These are phyloP conservation scores for Neonectria sp. DNA, from an alignment of 2,329 filamentous ascomycete genomes.

Conservation along the genomic window DNA sequence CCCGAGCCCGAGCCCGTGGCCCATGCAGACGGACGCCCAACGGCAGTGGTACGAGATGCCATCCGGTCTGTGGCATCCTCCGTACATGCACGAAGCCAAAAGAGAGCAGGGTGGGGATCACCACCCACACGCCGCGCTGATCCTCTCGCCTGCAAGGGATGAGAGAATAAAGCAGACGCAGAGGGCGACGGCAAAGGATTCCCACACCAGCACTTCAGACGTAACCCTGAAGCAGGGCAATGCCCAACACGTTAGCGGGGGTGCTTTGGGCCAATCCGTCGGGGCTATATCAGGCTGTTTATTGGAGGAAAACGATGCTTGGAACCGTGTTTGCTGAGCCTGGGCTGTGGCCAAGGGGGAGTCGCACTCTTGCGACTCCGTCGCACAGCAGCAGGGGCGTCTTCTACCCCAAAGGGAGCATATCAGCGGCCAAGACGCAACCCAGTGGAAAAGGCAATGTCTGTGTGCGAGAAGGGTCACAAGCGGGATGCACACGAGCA, in stretches of 20 bases:
- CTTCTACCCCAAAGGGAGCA: slow-evolving; percentile 24
- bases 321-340: not conserved
- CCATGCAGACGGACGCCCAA: slow-evolving; percentile 39
- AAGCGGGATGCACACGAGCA: slow-evolving; percentile 26
- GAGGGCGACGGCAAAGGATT: not conserved
- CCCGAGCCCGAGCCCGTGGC: slow-evolving; percentile 29
- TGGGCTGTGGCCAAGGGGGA: slow-evolving; percentile 2
- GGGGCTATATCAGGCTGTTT: not conserved
- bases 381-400: slow-evolving; percentile 25
- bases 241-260: slow-evolving; percentile 15
- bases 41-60: slow-evolving; percentile 43
- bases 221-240: slow-evolving; percentile 16
- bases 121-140: slow-evolving; percentile 35
- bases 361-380: slow-evolving; percentile 25
- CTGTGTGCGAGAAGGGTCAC: slow-evolving; percentile 25
- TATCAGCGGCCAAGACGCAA: slow-evolving; percentile 31
- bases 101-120: slow-evolving; percentile 42
- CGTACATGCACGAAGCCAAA: slow-evolving; percentile 39
- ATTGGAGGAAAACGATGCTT: slow-evolving; percentile 3
- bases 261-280: not conserved
- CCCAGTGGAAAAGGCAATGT: slow-evolving; percentile 34
- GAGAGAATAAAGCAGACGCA: slow-evolving; percentile 2
- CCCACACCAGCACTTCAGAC: slow-evolving; percentile 6
- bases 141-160: slow-evolving; percentile 43
- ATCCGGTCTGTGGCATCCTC: slow-evolving; percentile 32